Base-by-base conservation (phyloP, 768 basidiomycete species). In the Dioszegia hungarica region DNA sequence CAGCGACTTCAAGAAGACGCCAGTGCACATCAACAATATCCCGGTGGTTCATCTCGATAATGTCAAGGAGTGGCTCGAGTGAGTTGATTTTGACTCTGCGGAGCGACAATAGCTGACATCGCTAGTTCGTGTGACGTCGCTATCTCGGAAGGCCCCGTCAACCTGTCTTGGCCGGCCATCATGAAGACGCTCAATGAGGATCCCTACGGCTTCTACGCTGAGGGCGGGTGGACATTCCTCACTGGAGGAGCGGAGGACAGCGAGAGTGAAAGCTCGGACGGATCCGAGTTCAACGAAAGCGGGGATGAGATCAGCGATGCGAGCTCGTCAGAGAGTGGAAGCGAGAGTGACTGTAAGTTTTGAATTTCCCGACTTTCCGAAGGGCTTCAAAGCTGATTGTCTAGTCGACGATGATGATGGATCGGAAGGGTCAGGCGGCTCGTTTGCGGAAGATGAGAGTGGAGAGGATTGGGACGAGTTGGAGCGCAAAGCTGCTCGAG, bases 31-130 rank as follows among this genome's bases (percentile, higher is more conserved):
- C 79, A 98, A 99, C 74, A 92, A 92, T 0, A 93, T 99, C 63
- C 91, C 89, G 22, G 88, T 83, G 54, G 78, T 84, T 1, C 87
- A 90, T 66, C 83, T 98, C 69, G 95, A 99, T 70, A 92, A 93
- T 64, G 93, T 99, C 61, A 98, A 97, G 78, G 93, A 95, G 70
- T 99, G 95, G 95, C 82, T 99, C 20, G 92, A 99, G 91, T 97
- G 74, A 63, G 90, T 77, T 0, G 4, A 12, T 19, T 24, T 43
- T 43, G 49, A 53, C 5, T 19, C 22, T 38, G 11, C 8, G 37
- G 22, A n/a, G 14, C 14, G 22, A 48, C n/a, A n/a, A n/a, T n/a
- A 20, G 56, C 58, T 63, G 50, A 62, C 28, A 1, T 2, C 25
- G 8, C 12, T 61, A 97, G 93, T 71, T 97, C 93, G 5, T 92